These are phyloP conservation scores for Boletus subcaerulescens DNA, from an alignment of 768 basidiomycete species.

Conservation along the genomic window DNA sequence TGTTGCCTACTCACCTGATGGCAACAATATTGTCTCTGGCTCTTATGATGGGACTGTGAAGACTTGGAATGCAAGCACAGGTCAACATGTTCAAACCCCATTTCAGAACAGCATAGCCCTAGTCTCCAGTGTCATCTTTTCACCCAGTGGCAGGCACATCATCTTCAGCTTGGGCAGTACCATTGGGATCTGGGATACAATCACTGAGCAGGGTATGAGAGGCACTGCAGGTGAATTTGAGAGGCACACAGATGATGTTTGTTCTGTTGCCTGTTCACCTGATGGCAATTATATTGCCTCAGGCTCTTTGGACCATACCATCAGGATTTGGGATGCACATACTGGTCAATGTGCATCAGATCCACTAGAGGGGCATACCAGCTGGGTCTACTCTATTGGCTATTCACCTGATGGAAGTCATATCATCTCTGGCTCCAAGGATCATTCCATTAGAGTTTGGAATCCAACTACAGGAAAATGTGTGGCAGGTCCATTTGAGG, in stretches of 20 bases:
- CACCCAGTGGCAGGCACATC: constrained; percentile 22
- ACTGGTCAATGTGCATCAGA: constrained; percentile 6
- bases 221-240: neutral
- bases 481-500: constrained; percentile 17
- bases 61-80: constrained; percentile 9
- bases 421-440: constrained; percentile 20
- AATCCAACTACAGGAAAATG: constrained; percentile 9
- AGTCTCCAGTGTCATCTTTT: constrained; percentile 2
- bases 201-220: neutral
- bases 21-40: constrained; percentile 9
- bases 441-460: constrained; percentile 26
- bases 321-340: constrained; percentile 11
- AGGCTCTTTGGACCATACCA: constrained; percentile 1
- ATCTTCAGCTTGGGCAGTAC: constrained; percentile 11
- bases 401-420: constrained; percentile 29
- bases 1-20: constrained; percentile 17
- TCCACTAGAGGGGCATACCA: constrained; percentile 4
- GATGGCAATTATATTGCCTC: constrained; percentile 13
- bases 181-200: constrained; percentile 8
- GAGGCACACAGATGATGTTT: neutral
- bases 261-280: constrained; percentile 13
- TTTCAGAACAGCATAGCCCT: neutral
- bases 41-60: constrained; percentile 6
- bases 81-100: constrained; percentile 2
- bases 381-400: constrained; percentile 12